Conservation (phyloP, 805 yeast species). For the Ogataea salicorniae region DNA sequence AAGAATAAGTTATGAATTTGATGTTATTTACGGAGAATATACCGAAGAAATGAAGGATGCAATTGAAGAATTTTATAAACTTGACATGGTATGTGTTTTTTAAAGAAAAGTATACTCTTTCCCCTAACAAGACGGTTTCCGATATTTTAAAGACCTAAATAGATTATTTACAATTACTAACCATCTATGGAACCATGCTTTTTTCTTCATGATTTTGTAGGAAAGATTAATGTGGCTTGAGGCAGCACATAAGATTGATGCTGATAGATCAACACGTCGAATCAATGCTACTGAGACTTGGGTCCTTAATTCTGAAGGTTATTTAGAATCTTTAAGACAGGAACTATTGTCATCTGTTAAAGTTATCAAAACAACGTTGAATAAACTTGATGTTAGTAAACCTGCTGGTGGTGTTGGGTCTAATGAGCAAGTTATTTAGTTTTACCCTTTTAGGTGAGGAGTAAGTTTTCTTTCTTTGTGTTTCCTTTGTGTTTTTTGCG, state of each 20-base stretch:
- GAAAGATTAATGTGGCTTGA: slow-evolving; percentile 24
- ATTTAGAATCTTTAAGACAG: slow-evolving; percentile 8
- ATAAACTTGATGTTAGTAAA: slow-evolving; percentile 13
- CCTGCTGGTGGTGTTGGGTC: background rate
- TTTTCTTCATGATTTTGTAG: background rate
- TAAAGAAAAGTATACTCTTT: background rate
- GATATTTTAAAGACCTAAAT: background rate
- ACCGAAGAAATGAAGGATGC: slow-evolving; percentile 17
- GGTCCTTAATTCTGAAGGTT: slow-evolving; percentile 14
- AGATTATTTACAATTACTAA: background rate
- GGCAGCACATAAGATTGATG: slow-evolving; percentile 21
- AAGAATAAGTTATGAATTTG: slow-evolving; percentile 17
- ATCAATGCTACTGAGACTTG: slow-evolving; percentile 15
- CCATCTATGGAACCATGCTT: no score
- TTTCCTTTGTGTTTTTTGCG: no score
- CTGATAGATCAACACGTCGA: slow-evolving; percentile 16
- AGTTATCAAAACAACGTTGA: slow-evolving; percentile 19
- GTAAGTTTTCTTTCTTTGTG: no score
- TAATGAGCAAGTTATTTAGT: background rate
- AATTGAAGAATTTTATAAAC: slow-evolving; percentile 16
- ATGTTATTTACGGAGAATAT: slow-evolving; percentile 18
- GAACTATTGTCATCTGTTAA: slow-evolving; percentile 18
- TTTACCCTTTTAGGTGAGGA: background rate
- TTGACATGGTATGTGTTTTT: slow-evolving; percentile 14
- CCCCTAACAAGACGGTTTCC: background rate